Percentiles rank a stretch among this genome's conserved stretches.
These are phyloP conservation scores for Saussurea involucrata DNA, from an alignment of 129 eudicot genomes.

Conservation along the genomic window DNA sequence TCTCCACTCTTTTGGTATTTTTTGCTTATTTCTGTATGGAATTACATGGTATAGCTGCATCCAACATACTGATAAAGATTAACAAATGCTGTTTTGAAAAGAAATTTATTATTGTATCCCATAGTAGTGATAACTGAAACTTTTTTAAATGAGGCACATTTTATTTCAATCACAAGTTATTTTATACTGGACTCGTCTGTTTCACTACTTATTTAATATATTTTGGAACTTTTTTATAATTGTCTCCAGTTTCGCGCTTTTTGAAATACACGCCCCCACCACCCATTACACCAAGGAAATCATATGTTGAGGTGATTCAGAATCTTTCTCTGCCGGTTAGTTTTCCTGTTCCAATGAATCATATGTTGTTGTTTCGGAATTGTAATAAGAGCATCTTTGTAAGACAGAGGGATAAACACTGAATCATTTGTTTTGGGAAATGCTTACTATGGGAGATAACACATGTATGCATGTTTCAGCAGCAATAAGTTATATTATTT, in stretches of 20 bases:
- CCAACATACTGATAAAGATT: background rate
- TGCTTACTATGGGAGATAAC: too few species aligned
- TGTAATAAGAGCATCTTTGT: background rate
- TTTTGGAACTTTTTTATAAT: background rate
- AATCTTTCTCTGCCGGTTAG: background rate
- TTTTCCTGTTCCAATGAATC: background rate
- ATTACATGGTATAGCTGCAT: background rate
- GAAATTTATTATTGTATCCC: background rate
- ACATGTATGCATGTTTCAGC: too few species aligned
- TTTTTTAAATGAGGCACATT: too few species aligned
- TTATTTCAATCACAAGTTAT: too few species aligned
- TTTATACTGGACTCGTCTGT: background rate
- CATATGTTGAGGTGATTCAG: constrained; percentile 15
- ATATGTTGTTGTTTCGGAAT: background rate
- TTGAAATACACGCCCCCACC: constrained; percentile 27
- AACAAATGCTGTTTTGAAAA: background rate
- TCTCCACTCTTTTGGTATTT: background rate
- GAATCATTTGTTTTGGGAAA: too few species aligned
- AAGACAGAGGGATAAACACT: background rate
- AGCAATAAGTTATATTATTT: too few species aligned
- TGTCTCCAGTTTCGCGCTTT: constrained; percentile 8
- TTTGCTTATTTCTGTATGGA: background rate
- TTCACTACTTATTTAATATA: background rate
- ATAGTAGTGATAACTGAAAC: background rate
- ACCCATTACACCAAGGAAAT: constrained; percentile 25